These are phyloP conservation scores for Mallotus nudiflorus DNA, from an alignment of 345 rosid genomes.

Conservation along the genomic window DNA sequence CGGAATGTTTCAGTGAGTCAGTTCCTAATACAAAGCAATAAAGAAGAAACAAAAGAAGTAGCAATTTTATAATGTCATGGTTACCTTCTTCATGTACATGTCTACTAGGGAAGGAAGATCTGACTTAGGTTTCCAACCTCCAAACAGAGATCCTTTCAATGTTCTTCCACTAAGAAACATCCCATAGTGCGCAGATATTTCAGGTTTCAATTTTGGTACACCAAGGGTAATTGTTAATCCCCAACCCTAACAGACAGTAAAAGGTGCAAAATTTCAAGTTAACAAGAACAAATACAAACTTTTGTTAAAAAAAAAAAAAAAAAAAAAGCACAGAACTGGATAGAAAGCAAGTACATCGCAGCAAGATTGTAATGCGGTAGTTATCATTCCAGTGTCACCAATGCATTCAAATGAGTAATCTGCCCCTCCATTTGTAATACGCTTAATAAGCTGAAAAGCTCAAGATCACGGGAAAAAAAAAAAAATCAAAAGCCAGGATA, in stretches of 20 bases:
- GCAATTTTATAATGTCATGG: neutral
- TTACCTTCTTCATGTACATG: constrained; percentile 77
- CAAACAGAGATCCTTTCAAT: constrained; percentile 76
- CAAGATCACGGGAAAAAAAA: neutral
- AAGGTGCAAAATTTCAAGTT: constrained; percentile 1
- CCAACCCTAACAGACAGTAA: constrained; percentile 63
- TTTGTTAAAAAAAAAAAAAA: neutral
- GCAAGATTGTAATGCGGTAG: constrained; percentile 86
- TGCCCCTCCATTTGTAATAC: constrained; percentile 78
- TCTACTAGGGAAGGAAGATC: constrained; percentile 75
- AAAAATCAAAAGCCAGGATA: neutral
- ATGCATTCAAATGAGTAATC: constrained; percentile 89
- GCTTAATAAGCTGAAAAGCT: constrained; percentile 63
- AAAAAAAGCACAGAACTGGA: neutral
- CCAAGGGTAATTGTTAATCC: constrained; percentile 88
- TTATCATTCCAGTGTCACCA: constrained; percentile 68
- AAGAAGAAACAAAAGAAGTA: no score
- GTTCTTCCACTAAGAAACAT: constrained; percentile 73
- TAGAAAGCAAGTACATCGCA: constrained; percentile 56
- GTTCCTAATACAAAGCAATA: neutral
- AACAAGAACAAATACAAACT: neutral
- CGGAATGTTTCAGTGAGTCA: neutral
- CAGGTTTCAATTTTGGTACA: constrained; percentile 80
- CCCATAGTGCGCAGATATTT: constrained; percentile 74
- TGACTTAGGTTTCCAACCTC: constrained; percentile 92